Conservation (phyloP, 257 asterid species). For the Knoxia roxburghii region DNA sequence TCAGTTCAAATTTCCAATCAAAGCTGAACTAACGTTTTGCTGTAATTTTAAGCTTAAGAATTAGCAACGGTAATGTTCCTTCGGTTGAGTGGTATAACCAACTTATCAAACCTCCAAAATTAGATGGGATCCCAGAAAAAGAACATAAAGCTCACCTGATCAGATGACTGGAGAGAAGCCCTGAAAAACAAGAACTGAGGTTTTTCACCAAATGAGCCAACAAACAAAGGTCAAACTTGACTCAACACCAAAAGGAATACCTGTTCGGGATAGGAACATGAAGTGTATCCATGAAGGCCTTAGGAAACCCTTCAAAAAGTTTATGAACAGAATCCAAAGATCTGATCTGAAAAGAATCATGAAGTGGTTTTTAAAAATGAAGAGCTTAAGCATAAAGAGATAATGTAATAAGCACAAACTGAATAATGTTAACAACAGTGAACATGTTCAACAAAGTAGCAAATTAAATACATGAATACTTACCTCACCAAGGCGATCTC, state of each 20-base stretch:
- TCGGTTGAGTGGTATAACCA: not conserved
- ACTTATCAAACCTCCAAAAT: slow-evolving; percentile 2
- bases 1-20: not conserved
- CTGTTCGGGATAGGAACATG: slow-evolving; percentile 58
- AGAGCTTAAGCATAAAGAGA: not conserved
- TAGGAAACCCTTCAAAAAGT: slow-evolving; percentile 88
- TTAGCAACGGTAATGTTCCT: not conserved
- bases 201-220: slow-evolving; percentile 10
- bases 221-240: slow-evolving; percentile 7
- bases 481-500: slow-evolving; percentile 98
- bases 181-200: slow-evolving; percentile 44
- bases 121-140: not conserved
- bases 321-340: slow-evolving; percentile 90
- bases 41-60: not conserved
- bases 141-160: slow-evolving; percentile 51
- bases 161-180: slow-evolving; percentile 53
- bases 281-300: slow-evolving; percentile 83
- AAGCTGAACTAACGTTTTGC: not conserved
- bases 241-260: slow-evolving; percentile 23
- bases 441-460: not conserved
- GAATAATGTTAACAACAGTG: not conserved
- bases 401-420: slow-evolving; percentile 1
- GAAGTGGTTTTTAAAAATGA: slow-evolving; percentile 12
- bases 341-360: slow-evolving; percentile 66
- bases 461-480: not conserved